Conservation (phyloP, 495 filamentous ascomycete species). For the Podospora fimiseda region DNA sequence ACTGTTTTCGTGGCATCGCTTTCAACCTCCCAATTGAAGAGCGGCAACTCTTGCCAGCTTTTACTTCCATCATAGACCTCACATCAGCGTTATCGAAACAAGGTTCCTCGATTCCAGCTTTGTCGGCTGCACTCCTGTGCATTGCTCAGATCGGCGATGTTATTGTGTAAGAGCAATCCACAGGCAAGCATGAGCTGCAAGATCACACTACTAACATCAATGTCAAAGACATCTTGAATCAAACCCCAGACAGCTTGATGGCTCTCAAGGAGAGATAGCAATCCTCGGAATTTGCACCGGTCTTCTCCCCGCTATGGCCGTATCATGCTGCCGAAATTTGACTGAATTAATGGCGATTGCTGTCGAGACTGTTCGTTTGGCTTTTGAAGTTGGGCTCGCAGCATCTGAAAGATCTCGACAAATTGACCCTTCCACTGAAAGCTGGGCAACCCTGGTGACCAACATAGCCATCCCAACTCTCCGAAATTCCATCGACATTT, state of each 20-base stretch:
- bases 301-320: slow-evolving; percentile 54
- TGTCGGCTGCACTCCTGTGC: slow-evolving; percentile 8
- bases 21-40: background rate
- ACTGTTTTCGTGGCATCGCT: slow-evolving; percentile 3
- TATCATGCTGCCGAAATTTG: slow-evolving; percentile 52
- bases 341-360: slow-evolving; percentile 54
- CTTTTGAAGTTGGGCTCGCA: slow-evolving; percentile 54
- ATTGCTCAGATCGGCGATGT: slow-evolving; percentile 12
- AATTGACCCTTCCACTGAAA: slow-evolving; percentile 35
- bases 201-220: background rate
- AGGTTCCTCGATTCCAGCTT: background rate
- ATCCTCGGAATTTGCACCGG: slow-evolving; percentile 57
- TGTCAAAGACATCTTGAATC: slow-evolving; percentile 11
- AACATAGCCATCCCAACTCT: slow-evolving; percentile 29
- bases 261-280: slow-evolving; percentile 19
- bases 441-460: slow-evolving; percentile 38
- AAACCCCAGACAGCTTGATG: slow-evolving; percentile 7
- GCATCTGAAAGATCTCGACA: slow-evolving; percentile 33
- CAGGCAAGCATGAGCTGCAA: background rate
- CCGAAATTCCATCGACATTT: slow-evolving; percentile 29
- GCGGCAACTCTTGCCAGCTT: slow-evolving; percentile 3
- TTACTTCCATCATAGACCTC: slow-evolving; percentile 9
- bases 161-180: slow-evolving; percentile 12
- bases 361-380: slow-evolving; percentile 56
- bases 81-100: slow-evolving; percentile 4